These are phyloP conservation scores for Bassia scoparia DNA, from an alignment of 148 eudicot species.

Conservation along the genomic window DNA sequence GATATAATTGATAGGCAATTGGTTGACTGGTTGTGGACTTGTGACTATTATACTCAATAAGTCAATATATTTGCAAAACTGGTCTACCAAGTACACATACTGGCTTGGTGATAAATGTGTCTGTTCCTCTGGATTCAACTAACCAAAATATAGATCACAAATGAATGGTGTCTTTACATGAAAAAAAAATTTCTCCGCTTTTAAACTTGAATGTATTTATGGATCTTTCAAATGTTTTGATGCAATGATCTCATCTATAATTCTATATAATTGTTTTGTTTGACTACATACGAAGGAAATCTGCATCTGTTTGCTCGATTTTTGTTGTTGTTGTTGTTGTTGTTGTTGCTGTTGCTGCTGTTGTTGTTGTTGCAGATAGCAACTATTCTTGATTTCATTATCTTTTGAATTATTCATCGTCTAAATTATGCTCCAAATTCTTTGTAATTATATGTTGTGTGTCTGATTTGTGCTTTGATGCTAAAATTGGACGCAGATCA, in stretches of 20 bases:
- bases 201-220: not conserved
- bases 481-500: slow-evolving; percentile 45
- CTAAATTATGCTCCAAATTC: not conserved
- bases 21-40: too few relatives aligned
- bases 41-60: not conserved
- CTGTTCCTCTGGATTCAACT: not conserved
- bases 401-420: not conserved
- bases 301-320: not conserved
- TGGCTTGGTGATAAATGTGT: not conserved
- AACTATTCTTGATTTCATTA: not conserved
- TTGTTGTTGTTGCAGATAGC: not conserved
- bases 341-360: too few relatives aligned
- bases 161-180: not conserved
- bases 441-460: not conserved
- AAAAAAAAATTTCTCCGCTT: not conserved
- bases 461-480: not conserved
- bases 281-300: not conserved
- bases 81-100: too few relatives aligned
- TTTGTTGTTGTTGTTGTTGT: not conserved
- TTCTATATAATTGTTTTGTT: not conserved
- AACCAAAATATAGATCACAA: not conserved
- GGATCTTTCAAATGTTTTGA: not conserved
- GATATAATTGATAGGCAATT: not conserved
- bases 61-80: not conserved
- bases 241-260: not conserved